Evolutionary conservation across 441 rosid species (phyloP).

Genomic region (Erysimum cheiri): DNA sequence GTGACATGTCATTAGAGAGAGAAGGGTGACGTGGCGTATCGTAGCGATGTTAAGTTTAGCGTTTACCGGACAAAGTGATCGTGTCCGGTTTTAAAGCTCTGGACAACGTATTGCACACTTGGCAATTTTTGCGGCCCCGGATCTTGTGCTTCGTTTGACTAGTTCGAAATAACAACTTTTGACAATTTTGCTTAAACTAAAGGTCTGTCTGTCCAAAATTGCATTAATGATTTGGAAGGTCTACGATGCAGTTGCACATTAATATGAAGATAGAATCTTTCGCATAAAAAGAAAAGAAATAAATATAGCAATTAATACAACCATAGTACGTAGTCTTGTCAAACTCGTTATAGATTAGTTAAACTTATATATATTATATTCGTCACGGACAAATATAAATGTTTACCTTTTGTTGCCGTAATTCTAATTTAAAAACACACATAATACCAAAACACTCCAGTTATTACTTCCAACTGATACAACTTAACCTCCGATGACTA

Average conservation of each 20-base stretch:
- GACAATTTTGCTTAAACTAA: background rate
- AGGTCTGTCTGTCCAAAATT: background rate
- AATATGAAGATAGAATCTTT: background rate
- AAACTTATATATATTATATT: background rate
- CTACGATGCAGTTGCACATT: background rate
- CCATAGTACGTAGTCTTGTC: slow-evolving; percentile 14
- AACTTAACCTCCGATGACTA: slow-evolving; percentile 29
- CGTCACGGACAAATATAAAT: slow-evolving; percentile 17
- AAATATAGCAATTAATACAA: background rate
- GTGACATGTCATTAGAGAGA: background rate
- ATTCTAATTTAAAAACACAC: background rate
- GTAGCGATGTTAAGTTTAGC: background rate
- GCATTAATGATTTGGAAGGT: background rate
- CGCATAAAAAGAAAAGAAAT: background rate
- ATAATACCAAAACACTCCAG: slow-evolving; percentile 3
- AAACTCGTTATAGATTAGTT: slow-evolving; percentile 5
- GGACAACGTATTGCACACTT: slow-evolving; percentile 35
- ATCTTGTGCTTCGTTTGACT: slow-evolving; percentile 22
- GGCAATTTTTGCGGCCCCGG: slow-evolving; percentile 23
- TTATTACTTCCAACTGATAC: slow-evolving; percentile 20
- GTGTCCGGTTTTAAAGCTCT: background rate
- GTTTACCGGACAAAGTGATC: slow-evolving; percentile 14
- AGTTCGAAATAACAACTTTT: slow-evolving; percentile 16
- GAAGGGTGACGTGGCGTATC: background rate
- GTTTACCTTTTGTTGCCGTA: slow-evolving; percentile 2